Percentiles rank a stretch among this genome's conserved stretches.
Evolutionary conservation across 169 alveolate species (phyloP).

Genomic region (Eimeria sp.): DNA sequence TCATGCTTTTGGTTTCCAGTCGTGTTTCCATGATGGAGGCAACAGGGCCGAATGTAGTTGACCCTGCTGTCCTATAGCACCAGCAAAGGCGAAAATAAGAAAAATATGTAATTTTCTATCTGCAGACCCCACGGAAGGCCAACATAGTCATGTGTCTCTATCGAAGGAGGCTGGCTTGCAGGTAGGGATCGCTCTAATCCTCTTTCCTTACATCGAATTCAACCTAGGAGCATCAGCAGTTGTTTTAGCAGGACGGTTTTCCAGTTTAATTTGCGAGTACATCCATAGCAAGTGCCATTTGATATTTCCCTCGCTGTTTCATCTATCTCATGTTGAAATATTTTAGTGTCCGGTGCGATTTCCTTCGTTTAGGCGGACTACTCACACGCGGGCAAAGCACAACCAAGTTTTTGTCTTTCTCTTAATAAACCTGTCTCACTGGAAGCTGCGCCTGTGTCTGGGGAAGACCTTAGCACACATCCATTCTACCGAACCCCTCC

Average conservation of each 20-base stretch:
- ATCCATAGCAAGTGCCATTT: background rate
- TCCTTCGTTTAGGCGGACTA: background rate
- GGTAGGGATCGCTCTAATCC: background rate
- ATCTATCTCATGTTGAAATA: background rate
- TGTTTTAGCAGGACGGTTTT: background rate
- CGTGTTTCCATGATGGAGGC: background rate
- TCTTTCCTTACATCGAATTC: background rate
- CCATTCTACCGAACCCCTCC: conserved; percentile 9
- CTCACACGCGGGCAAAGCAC: background rate
- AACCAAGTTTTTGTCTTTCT: background rate
- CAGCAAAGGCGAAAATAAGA: background rate
- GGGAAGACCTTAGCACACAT: background rate
- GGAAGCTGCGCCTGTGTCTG: background rate
- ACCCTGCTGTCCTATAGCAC: background rate
- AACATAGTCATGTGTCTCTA: background rate
- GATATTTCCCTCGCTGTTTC: background rate
- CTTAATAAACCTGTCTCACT: background rate
- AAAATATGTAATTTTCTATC: background rate
- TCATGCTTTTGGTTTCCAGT: too few species aligned
- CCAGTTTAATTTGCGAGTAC: background rate
- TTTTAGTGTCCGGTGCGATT: background rate
- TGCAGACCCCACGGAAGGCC: background rate
- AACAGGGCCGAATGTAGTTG: background rate
- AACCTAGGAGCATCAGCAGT: background rate
- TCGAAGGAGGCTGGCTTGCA: background rate